phyloP scores from a whole-genome alignment of 78 protist species.

The Andalucia godoyi region DNA sequence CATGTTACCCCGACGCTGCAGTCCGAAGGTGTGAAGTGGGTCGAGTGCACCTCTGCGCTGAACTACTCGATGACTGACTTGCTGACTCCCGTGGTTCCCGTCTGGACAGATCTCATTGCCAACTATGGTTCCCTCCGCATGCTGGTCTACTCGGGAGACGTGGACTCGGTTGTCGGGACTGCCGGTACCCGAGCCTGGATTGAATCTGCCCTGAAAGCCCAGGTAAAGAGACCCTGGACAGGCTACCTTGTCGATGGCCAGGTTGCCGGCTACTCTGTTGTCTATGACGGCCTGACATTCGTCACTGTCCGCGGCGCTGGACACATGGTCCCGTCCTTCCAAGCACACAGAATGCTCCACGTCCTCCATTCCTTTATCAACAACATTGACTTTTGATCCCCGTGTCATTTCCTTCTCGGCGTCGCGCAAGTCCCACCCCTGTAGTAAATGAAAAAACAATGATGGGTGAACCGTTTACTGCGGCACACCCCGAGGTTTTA shows the following conservation, averaged over 20 bases:
- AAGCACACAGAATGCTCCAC: slow-evolving; percentile 1
- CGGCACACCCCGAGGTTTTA: too few species aligned
- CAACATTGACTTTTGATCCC: too few species aligned
- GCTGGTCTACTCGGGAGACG: slow-evolving; percentile 23
- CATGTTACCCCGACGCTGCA: neutral
- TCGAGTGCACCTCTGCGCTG: neutral
- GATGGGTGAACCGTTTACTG: too few species aligned
- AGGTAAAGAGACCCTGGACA: neutral
- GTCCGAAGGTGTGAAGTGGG: neutral
- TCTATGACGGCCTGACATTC: neutral
- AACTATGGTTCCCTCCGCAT: neutral
- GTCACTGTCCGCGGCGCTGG: slow-evolving; percentile 12
- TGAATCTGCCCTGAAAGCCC: neutral
- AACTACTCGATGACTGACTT: neutral
- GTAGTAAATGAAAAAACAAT: too few species aligned
- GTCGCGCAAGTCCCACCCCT: too few species aligned
- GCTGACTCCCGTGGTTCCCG: neutral
- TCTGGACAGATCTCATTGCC: too few species aligned
- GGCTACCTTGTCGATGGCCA: neutral
- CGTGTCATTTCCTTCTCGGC: too few species aligned
- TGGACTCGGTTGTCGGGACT: slow-evolving; percentile 20
- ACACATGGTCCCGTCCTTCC: slow-evolving; percentile 34
- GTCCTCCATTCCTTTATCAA: too few species aligned
- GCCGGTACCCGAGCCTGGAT: neutral
- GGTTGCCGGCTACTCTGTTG: neutral